Evolutionary conservation across 2,329 filamentous ascomycete species (phyloP).

Genomic region (Claviceps humidiphila): DNA sequence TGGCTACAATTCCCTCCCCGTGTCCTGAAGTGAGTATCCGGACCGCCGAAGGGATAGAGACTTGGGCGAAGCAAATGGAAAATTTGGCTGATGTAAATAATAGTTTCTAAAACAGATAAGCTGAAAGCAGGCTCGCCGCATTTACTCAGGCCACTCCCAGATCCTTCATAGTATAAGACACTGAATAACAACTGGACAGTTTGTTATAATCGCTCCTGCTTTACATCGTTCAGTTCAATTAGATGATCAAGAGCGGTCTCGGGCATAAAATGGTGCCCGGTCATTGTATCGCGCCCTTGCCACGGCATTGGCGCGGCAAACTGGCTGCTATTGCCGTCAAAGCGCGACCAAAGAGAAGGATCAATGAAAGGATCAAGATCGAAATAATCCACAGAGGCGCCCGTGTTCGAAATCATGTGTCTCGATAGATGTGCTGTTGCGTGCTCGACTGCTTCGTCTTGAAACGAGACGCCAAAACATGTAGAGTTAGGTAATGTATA

Average conservation of each 20-base stretch:
- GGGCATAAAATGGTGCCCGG: not conserved
- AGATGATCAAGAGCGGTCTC: not conserved
- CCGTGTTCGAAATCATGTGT: not conserved
- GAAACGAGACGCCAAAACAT: not conserved
- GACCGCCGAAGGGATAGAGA: too few species aligned
- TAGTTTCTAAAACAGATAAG: too few species aligned
- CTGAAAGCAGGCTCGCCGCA: too few species aligned
- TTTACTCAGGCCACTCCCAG: too few species aligned
- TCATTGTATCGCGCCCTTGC: not conserved
- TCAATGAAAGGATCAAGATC: slow-evolving; percentile 4
- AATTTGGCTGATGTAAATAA: too few species aligned
- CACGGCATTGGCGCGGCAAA: not conserved
- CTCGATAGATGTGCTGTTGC: not conserved
- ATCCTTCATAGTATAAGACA: too few species aligned
- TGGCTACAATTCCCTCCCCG: too few species aligned
- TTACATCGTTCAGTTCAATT: not conserved
- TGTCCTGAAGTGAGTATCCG: too few species aligned
- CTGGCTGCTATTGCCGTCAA: not conserved
- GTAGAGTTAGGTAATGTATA: not conserved
- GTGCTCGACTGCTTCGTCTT: not conserved
- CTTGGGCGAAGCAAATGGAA: too few species aligned
- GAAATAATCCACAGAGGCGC: not conserved
- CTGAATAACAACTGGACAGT: too few species aligned
- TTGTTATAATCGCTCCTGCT: not conserved
- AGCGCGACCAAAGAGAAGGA: slow-evolving; percentile 3